Conservation (phyloP, 2,329 filamentous ascomycete species). For the Fusarium coicis region DNA sequence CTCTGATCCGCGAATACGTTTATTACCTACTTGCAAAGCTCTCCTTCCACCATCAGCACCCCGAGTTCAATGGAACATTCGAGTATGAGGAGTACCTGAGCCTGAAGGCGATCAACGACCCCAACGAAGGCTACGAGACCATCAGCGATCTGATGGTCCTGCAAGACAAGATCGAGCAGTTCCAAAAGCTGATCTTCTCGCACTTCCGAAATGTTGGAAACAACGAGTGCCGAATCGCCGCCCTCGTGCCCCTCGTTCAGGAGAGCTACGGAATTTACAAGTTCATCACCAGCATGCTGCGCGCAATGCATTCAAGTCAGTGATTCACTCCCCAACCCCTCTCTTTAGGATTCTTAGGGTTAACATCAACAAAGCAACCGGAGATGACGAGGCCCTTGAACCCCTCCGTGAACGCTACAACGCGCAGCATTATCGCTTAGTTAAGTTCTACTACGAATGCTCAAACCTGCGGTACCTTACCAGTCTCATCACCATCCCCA, state of each 20-base stretch:
- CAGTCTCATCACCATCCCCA: slow-evolving; percentile 94
- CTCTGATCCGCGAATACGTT: slow-evolving; percentile 95
- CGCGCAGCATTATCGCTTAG: slow-evolving; percentile 93
- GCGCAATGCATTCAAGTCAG: slow-evolving; percentile 95
- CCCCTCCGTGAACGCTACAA: slow-evolving; percentile 90
- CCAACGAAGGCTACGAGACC: slow-evolving; percentile 97
- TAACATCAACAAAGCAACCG: slow-evolving; percentile 71
- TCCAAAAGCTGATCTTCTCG: slow-evolving; percentile 98
- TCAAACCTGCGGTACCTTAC: slow-evolving; percentile 97
- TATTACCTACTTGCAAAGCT: slow-evolving; percentile 95
- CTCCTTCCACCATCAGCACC: slow-evolving; percentile 95
- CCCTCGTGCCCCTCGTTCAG: slow-evolving; percentile 90
- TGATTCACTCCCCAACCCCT: slow-evolving; percentile 18
- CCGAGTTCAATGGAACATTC: slow-evolving; percentile 98
- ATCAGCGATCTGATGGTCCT: slow-evolving; percentile 96
- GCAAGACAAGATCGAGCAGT: slow-evolving; percentile 97
- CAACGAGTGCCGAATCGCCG: slow-evolving; percentile 96
- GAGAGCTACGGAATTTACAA: slow-evolving; percentile 99
- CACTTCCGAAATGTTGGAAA: slow-evolving; percentile 92
- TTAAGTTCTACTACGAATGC: slow-evolving; percentile 99
- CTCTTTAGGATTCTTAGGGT: slow-evolving; percentile 12
- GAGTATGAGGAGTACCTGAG: slow-evolving; percentile 99
- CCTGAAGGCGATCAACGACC: slow-evolving; percentile 97
- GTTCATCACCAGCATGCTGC: slow-evolving; percentile 98
- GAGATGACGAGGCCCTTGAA: slow-evolving; percentile 91